These are phyloP conservation scores for Penicillium sp. DNA, from an alignment of 2,329 filamentous ascomycete genomes.

Conservation along the genomic window DNA sequence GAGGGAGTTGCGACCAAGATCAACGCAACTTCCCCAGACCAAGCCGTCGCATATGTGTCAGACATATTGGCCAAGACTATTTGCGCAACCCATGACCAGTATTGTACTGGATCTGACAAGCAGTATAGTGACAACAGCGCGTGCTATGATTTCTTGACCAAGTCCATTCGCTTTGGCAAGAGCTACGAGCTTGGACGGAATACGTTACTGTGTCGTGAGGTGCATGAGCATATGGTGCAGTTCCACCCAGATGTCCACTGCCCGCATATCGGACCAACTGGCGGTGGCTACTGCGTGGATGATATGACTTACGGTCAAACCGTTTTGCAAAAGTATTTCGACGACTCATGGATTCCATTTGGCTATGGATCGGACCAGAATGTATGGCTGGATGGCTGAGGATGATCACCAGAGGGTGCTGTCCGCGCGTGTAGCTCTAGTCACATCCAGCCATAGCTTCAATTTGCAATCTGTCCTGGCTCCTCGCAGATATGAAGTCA, in stretches of 20 bases:
- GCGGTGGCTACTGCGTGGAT: conserved; percentile 38
- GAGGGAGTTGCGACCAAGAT: conserved; percentile 24
- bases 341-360: conserved; percentile 34
- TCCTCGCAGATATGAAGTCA: neutral
- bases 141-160: conserved; percentile 31
- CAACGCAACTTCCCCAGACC: conserved; percentile 22
- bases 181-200: conserved; percentile 35
- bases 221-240: conserved; percentile 39
- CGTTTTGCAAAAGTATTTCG: conserved; percentile 35
- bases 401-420: neutral
- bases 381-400: conserved; percentile 22
- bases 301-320: conserved; percentile 33
- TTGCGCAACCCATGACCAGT: conserved; percentile 29
- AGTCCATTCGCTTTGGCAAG: conserved; percentile 33
- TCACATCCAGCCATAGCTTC: neutral
- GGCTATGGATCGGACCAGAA: conserved; percentile 30
- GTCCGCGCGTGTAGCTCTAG: neutral
- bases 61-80: conserved; percentile 30
- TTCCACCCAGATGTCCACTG: conserved; percentile 37
- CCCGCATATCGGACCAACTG: conserved; percentile 36
- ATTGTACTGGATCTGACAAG: conserved; percentile 29
- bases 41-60: conserved; percentile 24
- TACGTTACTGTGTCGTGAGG: conserved; percentile 37
- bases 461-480: neutral
- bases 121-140: conserved; percentile 29